phyloP scores from a whole-genome alignment of 176 grass and related monocot genomes.

The Juncus inflexus region DNA sequence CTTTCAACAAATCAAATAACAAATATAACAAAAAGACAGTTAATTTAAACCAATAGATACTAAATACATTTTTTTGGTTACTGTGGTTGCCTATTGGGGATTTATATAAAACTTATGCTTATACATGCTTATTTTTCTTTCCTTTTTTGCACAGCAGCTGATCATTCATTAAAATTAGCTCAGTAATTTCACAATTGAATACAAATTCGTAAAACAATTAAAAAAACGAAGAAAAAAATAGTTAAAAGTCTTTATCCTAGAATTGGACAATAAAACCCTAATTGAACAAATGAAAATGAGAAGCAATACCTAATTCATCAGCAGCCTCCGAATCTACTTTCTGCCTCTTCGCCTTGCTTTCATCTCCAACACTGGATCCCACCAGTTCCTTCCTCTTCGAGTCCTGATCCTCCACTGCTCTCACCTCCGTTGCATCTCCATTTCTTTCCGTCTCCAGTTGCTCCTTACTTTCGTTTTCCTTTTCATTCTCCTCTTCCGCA shows the following conservation, averaged over 20 bases:
- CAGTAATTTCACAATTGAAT: no score
- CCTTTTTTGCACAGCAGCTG: no score
- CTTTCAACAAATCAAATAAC: no score
- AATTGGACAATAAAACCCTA: background rate
- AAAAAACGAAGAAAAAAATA: no score
- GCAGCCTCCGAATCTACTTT: constrained; percentile 16
- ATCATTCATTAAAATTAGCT: no score
- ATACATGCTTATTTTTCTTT: no score
- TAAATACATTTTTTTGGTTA: no score
- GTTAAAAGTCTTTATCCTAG: background rate
- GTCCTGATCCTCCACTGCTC: constrained; percentile 36
- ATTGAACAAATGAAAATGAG: background rate
- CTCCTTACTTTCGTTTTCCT: constrained; percentile 50
- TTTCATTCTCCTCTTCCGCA: constrained; percentile 17
- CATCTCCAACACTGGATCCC: background rate
- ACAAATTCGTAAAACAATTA: no score
- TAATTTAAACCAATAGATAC: no score
- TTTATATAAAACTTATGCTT: no score
- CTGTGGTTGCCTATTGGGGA: no score
- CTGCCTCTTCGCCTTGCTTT: background rate
- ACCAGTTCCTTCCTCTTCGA: constrained; percentile 30
- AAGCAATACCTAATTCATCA: constrained; percentile 13
- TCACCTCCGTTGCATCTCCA: constrained; percentile 15
- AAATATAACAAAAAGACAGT: no score
- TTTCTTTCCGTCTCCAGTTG: constrained; percentile 25